Conservation (phyloP, 176 grass and related monocot genomes). For the Chrysopogon serrulatus region DNA sequence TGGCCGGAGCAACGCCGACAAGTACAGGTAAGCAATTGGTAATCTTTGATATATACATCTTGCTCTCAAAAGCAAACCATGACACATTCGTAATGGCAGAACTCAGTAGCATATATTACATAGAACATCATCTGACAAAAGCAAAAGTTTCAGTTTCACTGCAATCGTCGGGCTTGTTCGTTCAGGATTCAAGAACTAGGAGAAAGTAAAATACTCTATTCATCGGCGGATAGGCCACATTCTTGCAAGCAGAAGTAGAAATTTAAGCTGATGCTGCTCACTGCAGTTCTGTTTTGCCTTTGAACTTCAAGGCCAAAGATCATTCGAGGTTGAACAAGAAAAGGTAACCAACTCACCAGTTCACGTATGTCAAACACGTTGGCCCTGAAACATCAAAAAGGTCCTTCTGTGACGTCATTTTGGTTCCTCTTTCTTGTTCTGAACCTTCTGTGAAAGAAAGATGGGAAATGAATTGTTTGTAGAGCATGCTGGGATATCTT, state of each 20-base stretch:
- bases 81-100: too few relatives aligned
- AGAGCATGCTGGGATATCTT: background rate
- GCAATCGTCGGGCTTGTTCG: too few relatives aligned
- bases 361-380: constrained; percentile 40
- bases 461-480: background rate
- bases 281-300: background rate
- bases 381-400: constrained; percentile 60
- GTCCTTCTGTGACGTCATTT: constrained; percentile 52
- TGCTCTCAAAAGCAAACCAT: too few relatives aligned
- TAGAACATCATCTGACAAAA: too few relatives aligned
- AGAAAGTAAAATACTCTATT: too few relatives aligned
- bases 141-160: too few relatives aligned
- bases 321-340: background rate
- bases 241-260: too few relatives aligned
- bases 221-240: too few relatives aligned
- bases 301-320: background rate
- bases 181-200: too few relatives aligned
- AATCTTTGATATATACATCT: too few relatives aligned
- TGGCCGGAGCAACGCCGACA: background rate
- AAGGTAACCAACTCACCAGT: constrained; percentile 41
- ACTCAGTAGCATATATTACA: too few relatives aligned
- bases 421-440: background rate
- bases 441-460: background rate
- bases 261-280: background rate
- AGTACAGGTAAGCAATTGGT: background rate